Conservation (phyloP, 371 early-diverging fungal species). For the Catenaria anguillulae region DNA sequence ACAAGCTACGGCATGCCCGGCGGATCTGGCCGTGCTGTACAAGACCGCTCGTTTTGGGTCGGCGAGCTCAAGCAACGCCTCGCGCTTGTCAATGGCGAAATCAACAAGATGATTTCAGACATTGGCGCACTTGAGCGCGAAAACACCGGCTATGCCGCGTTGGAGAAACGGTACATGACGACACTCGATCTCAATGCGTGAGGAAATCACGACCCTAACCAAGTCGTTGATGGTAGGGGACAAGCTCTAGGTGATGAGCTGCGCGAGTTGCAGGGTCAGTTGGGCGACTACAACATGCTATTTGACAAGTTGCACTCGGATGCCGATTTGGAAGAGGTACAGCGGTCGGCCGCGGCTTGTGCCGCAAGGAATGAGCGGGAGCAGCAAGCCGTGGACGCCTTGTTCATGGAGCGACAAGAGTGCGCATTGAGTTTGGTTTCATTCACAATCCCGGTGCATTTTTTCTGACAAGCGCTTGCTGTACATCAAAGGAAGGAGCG, state of each 20-base stretch:
- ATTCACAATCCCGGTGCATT: no score
- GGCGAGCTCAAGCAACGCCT: constrained; percentile 4
- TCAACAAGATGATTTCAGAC: background rate
- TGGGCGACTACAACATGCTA: constrained; percentile 34
- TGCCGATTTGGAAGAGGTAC: constrained; percentile 30
- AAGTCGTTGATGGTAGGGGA: background rate
- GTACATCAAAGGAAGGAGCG: constrained; percentile 19
- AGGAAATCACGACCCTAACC: background rate
- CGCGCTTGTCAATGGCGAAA: background rate
- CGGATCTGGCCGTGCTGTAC: background rate
- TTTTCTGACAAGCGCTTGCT: no score
- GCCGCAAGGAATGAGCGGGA: constrained; percentile 28
- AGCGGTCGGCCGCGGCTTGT: constrained; percentile 20
- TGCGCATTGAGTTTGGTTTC: constrained; percentile 9
- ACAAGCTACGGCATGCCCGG: background rate
- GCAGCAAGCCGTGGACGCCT: constrained; percentile 21
- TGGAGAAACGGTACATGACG: background rate
- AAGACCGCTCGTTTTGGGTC: constrained; percentile 1
- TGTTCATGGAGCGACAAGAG: constrained; percentile 32
- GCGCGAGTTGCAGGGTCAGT: constrained; percentile 33
- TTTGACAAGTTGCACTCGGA: constrained; percentile 36
- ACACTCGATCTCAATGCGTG: background rate
- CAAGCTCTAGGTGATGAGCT: constrained; percentile 18
- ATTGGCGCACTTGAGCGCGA: constrained; percentile 2
- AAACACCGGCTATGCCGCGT: background rate